These are phyloP conservation scores for Xylaria sp. DNA, from an alignment of 2,329 filamentous ascomycete species.

Conservation along the genomic window DNA sequence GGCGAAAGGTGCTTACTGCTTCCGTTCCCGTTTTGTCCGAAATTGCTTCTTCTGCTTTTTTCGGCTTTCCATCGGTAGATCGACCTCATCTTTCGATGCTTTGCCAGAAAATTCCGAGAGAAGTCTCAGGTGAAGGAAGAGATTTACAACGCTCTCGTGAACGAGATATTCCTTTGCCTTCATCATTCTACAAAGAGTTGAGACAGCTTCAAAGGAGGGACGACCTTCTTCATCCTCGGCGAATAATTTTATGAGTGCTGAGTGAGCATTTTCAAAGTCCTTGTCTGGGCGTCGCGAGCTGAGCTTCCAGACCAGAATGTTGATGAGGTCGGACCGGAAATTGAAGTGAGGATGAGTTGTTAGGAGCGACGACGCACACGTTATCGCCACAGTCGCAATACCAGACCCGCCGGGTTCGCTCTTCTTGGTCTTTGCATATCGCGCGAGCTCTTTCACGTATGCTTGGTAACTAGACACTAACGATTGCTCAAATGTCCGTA, in stretches of 20 bases:
- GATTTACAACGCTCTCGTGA: slow-evolving; percentile 87
- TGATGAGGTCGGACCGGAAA: slow-evolving; percentile 87
- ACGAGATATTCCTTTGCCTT: slow-evolving; percentile 84
- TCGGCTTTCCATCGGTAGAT: slow-evolving; percentile 68
- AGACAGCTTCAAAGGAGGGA: slow-evolving; percentile 86
- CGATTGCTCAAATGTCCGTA: slow-evolving; percentile 87
- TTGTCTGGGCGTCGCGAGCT: slow-evolving; percentile 76
- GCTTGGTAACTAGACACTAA: slow-evolving; percentile 85
- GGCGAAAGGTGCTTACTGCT: slow-evolving; percentile 54
- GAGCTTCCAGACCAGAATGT: slow-evolving; percentile 86
- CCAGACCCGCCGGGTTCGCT: slow-evolving; percentile 57
- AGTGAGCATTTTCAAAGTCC: slow-evolving; percentile 80
- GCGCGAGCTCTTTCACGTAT: slow-evolving; percentile 81
- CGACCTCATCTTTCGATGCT: slow-evolving; percentile 80
- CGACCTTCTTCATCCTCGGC: slow-evolving; percentile 89
- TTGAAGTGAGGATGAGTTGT: slow-evolving; percentile 95
- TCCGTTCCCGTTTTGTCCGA: slow-evolving; percentile 87
- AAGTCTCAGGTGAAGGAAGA: slow-evolving; percentile 88
- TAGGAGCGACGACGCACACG: slow-evolving; percentile 85
- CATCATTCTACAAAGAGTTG: slow-evolving; percentile 93
- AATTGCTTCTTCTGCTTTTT: slow-evolving; percentile 82
- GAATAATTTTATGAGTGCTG: slow-evolving; percentile 85
- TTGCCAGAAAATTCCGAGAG: slow-evolving; percentile 89
- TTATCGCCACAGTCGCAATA: slow-evolving; percentile 80
- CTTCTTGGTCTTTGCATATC: slow-evolving; percentile 68